Base-by-base conservation (phyloP, 2,329 filamentous ascomycete species). In the Monilinia laxa region DNA sequence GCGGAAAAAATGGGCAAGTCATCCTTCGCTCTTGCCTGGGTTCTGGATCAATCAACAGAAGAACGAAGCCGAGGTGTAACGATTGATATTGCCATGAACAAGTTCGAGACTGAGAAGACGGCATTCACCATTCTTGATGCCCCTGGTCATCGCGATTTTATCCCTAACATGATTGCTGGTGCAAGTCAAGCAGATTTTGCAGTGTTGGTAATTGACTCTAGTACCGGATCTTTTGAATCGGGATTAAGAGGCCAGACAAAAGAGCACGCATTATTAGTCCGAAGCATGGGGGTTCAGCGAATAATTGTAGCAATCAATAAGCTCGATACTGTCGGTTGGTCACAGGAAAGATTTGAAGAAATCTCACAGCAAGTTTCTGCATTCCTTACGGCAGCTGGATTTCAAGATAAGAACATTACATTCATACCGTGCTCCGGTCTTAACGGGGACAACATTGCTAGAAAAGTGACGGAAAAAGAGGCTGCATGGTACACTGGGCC, bases 131-230 rank as follows among this genome's bases (percentile, higher is more conserved):
- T 99, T 56, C 83, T 99, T 5, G 95, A 99, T 76, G 94, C 95
- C 0, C 95, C 95, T 0, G 95, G 95, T 0, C 95, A 99, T 78
- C 86, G 89, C 68, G 95, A 99, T 76, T 99, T 98, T 76, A 93
- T 99, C 25, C 95, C 95, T 0, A 99, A 97, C 77, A 99, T 99
- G 95, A 97, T 99, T 76, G 94, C 94, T 2, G 95, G 95, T 18
- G 93, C 94, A 4, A 95, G 91, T 68, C 94, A 97, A 78, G 96
- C 95, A 12, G 95, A 99, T 77, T 95, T 98, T 78, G 95, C 93
- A 0, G 90, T 99, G 0, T 82, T 99, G 3, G 95, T 99, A 25
- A 92, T 99, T 68, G 95, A 99, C 76, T 90, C 94, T 5, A 90
- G 90, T 67, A 92, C 87, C 0, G 95, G 94, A 45, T 93, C 93